These are phyloP conservation scores for Gracilaria domingensis DNA, from an alignment of 23 red algal genomes.

Conservation along the genomic window DNA sequence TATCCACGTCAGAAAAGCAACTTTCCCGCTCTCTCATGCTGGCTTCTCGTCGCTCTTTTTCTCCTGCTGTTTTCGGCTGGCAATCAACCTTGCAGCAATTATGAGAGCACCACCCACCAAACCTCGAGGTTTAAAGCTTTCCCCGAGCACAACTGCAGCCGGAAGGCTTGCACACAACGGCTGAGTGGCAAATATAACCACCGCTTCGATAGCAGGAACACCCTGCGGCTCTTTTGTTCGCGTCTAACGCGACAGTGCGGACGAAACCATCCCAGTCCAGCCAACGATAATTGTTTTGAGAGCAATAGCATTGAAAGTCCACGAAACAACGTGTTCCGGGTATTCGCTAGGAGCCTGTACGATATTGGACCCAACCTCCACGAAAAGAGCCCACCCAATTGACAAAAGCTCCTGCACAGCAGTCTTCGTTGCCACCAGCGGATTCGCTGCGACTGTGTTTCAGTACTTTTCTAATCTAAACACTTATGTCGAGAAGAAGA, in stretches of 20 bases:
- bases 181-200: constrained; percentile 91
- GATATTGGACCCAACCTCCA: constrained; percentile 24
- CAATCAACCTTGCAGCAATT: constrained; percentile 60
- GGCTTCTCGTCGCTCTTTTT: neutral
- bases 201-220: constrained; percentile 78
- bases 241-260: constrained; percentile 80
- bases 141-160: constrained; percentile 74
- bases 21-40: neutral
- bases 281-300: constrained; percentile 69
- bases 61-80: constrained; percentile 6
- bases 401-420: constrained; percentile 81
- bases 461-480: constrained; percentile 79
- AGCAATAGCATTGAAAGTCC: constrained; percentile 46
- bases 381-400: constrained; percentile 75
- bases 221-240: constrained; percentile 84
- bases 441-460: constrained; percentile 57
- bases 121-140: constrained; percentile 74
- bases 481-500: constrained; percentile 90
- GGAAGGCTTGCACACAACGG: constrained; percentile 83
- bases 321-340: constrained; percentile 9
- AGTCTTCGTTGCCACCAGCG: constrained; percentile 86
- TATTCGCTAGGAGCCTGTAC: constrained; percentile 11
- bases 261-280: constrained; percentile 86
- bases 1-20: neutral
- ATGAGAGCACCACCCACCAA: constrained; percentile 81